Percentiles rank a stretch among this genome's conserved stretches.
Conservation (phyloP, 495 filamentous ascomycete species). For the Darksidea phi region DNA sequence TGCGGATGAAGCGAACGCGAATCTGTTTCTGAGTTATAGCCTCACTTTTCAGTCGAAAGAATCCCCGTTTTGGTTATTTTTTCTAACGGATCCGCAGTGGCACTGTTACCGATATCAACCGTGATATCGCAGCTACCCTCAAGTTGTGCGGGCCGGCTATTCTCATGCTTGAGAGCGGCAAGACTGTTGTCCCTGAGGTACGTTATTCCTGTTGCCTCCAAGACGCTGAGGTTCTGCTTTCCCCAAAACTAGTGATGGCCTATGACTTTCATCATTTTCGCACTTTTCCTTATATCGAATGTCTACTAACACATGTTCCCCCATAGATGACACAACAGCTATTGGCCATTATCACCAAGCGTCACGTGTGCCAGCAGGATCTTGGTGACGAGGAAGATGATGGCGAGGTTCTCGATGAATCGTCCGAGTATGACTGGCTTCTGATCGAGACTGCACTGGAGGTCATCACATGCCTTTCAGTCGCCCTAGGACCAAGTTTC, state of each 20-base stretch:
- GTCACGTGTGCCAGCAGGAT: slow-evolving; percentile 90
- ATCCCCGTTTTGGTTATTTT: neutral
- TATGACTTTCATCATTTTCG: too few relatives aligned
- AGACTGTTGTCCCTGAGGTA: slow-evolving; percentile 52
- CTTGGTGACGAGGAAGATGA: slow-evolving; percentile 58
- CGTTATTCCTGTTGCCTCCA: too few relatives aligned
- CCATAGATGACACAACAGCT: slow-evolving; percentile 59
- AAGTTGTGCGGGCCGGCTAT: slow-evolving; percentile 89
- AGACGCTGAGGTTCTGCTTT: too few relatives aligned
- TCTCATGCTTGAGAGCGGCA: slow-evolving; percentile 62
- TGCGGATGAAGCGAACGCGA: slow-evolving; percentile 91
- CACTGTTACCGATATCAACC: slow-evolving; percentile 92
- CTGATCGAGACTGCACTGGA: slow-evolving; percentile 93
- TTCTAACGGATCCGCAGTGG: slow-evolving; percentile 54
- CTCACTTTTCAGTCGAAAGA: slow-evolving; percentile 26
- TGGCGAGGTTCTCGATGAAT: slow-evolving; percentile 69
- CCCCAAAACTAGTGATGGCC: too few relatives aligned
- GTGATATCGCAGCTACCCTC: slow-evolving; percentile 87
- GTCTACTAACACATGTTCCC: too few relatives aligned
- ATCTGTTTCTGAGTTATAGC: slow-evolving; percentile 55
- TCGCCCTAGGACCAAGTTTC: slow-evolving; percentile 78
- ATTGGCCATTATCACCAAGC: slow-evolving; percentile 73
- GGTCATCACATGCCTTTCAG: slow-evolving; percentile 76
- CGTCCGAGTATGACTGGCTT: slow-evolving; percentile 96
- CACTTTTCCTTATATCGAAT: too few relatives aligned